A percentile compares a stretch with the other conserved stretches of the same genome.
Conservation (phyloP, 805 yeast species). For the Candida andamanensis region DNA sequence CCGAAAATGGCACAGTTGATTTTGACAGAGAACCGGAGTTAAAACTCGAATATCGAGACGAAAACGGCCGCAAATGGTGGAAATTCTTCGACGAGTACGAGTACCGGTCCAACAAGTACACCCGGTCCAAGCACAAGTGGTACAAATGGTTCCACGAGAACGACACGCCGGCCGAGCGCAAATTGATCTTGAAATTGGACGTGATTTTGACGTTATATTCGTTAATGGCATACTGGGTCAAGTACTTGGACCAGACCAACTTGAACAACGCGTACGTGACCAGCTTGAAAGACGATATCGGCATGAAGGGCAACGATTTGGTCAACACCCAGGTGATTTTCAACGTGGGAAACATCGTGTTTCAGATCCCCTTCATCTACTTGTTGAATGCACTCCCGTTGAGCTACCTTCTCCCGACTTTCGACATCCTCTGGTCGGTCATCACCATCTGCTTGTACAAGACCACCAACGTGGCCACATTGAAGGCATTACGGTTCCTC, state of each 20-base stretch:
- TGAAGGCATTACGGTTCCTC: slow-evolving; percentile 61
- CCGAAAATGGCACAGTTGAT: not conserved
- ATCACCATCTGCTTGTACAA: slow-evolving; percentile 54
- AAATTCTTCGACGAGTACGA: slow-evolving; percentile 54
- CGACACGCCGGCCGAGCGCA: slow-evolving; percentile 37
- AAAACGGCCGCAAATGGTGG: slow-evolving; percentile 29
- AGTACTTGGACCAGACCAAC: slow-evolving; percentile 58
- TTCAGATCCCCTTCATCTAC: slow-evolving; percentile 60
- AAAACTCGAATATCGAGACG: slow-evolving; percentile 27
- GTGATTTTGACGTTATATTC: slow-evolving; percentile 29
- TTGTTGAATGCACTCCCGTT: slow-evolving; percentile 52
- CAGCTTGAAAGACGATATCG: slow-evolving; percentile 53
- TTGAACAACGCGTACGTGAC: slow-evolving; percentile 62
- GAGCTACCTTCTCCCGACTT: slow-evolving; percentile 45
- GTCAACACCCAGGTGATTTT: slow-evolving; percentile 55
- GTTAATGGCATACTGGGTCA: slow-evolving; percentile 54
- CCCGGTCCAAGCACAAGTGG: slow-evolving; percentile 23
- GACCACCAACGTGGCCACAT: slow-evolving; percentile 43
- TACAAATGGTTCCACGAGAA: slow-evolving; percentile 46
- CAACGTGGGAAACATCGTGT: slow-evolving; percentile 53
- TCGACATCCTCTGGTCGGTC: slow-evolving; percentile 66
- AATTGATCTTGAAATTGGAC: slow-evolving; percentile 27
- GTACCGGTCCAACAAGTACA: slow-evolving; percentile 40
- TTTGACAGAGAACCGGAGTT: slow-evolving; percentile 4
- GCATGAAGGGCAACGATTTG: slow-evolving; percentile 58